Evolutionary conservation across 352 stramenopile genomes (phyloP).

Genomic region (Globisporangium acanthophoron): DNA sequence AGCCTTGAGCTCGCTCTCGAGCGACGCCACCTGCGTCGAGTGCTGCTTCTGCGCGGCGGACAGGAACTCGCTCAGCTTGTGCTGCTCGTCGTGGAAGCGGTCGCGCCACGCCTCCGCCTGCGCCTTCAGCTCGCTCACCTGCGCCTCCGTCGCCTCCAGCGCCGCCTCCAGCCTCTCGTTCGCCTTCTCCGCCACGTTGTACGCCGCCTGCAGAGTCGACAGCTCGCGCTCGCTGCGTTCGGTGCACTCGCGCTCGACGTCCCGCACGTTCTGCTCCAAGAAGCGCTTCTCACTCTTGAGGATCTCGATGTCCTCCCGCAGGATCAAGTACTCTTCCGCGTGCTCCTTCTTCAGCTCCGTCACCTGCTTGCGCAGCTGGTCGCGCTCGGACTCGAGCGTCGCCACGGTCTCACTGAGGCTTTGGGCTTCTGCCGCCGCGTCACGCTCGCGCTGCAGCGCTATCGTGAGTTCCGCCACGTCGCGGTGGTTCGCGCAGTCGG

Average conservation of each 20-base stretch:
- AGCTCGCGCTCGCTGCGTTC: conserved; percentile 32
- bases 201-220: conserved; percentile 19
- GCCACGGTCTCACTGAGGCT: not conserved
- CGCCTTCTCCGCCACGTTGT: conserved; percentile 30
- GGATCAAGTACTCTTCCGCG: conserved; percentile 19
- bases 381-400: conserved; percentile 15
- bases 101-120: conserved; percentile 22
- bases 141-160: conserved; percentile 33
- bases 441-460: conserved; percentile 6
- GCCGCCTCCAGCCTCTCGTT: conserved; percentile 41
- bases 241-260: conserved; percentile 30
- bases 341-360: conserved; percentile 15
- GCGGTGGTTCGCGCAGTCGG: not conserved
- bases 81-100: conserved; percentile 26
- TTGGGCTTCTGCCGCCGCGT: not conserved
- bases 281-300: conserved; percentile 30
- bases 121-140: conserved; percentile 31
- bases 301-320: conserved; percentile 21
- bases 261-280: conserved; percentile 28
- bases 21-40: not conserved
- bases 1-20: conserved; percentile 12
- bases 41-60: conserved; percentile 14
- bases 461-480: not conserved
- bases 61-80: conserved; percentile 9
- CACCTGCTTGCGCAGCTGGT: conserved; percentile 17